Evolutionary conservation across 2,329 filamentous ascomycete genomes (phyloP).

Genomic region (Xylaria multiplex): DNA sequence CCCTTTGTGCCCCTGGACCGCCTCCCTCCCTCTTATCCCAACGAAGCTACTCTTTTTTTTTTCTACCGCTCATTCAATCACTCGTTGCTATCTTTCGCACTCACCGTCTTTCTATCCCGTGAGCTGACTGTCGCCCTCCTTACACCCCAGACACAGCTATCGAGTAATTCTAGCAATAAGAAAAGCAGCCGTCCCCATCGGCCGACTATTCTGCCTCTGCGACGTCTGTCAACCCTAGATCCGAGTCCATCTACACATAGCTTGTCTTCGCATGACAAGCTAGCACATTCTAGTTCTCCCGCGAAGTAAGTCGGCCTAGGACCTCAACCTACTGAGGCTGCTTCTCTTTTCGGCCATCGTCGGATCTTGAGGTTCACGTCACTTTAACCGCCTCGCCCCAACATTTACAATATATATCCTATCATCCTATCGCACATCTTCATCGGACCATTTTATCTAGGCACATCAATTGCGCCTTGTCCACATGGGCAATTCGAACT

Average conservation of each 20-base stretch:
- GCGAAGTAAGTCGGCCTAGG: slow-evolving; percentile 41
- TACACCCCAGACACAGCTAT: slow-evolving; percentile 41
- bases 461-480: slow-evolving; percentile 40
- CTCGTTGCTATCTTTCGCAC: slow-evolving; percentile 34
- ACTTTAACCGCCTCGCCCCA: slow-evolving; percentile 40
- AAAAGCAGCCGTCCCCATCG: slow-evolving; percentile 34
- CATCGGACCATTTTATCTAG: slow-evolving; percentile 27
- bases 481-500: slow-evolving; percentile 15
- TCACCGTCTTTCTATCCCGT: slow-evolving; percentile 39
- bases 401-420: slow-evolving; percentile 37
- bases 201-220: slow-evolving; percentile 38
- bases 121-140: slow-evolving; percentile 46
- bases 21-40: slow-evolving; percentile 44
- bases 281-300: slow-evolving; percentile 34
- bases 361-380: slow-evolving; percentile 41
- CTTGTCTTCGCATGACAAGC: slow-evolving; percentile 45
- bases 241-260: slow-evolving; percentile 31
- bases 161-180: slow-evolving; percentile 34
- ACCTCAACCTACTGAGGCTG: slow-evolving; percentile 18
- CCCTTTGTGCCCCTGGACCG: slow-evolving; percentile 44
- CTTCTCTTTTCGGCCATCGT: slow-evolving; percentile 32
- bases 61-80: slow-evolving; percentile 37
- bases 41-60: slow-evolving; percentile 46
- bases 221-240: slow-evolving; percentile 27
- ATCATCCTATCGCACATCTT: slow-evolving; percentile 36